Base-by-base conservation (phyloP, 768 basidiomycete genomes). In the Naganishia randhawae region DNA sequence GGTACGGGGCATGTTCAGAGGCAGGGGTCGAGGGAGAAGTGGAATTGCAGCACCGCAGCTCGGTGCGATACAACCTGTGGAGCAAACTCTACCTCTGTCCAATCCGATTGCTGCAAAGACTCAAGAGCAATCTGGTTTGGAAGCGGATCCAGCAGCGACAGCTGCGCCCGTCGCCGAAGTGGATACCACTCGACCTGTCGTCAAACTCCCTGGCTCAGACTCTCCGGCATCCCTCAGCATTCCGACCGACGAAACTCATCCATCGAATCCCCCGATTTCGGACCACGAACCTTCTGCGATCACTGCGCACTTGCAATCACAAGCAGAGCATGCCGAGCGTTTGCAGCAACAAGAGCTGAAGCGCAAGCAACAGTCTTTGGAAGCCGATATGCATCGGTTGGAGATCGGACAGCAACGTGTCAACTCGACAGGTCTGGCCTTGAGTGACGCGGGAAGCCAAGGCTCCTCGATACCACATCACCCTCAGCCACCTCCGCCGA, bases 321-420 rank as follows among this genome's bases (percentile, higher is more conserved):
- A 70, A 48, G 69, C 69, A 29, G 69, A 70, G 54, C 48, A 62
- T 27, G 69, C 69, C 61, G 65, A 65, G 50, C 50, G 39, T 33
- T 50, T 39, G 50, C 65, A 66, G 32, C 65, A 70, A n/a, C 65
- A 70, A 55, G 65, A 65, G 32, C 54, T 69, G 19, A 61, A 35
- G 61, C 53, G 54, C 25, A 52, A 57, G 39, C 50, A 67, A 41
- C n/a, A 31, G n/a, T 27, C 39, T 41, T 33, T 67, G 22, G 51
- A 67, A 39, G 66, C 54, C 9, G 66, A 67, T 29, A 67, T 67
- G 66, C 51, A 41, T 19, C 51, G 69, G 2, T 45, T 69, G 35
- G 69, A 69, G 31, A 50, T 69, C 52, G 69, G 53, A 37, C 51
- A 64, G 25, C 35, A 54, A 22, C 39, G 63, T 19, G 63, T 69